Percentiles rank a stretch among this genome's conserved stretches.
These are phyloP conservation scores for Spongispora temasekensis DNA, from an alignment of 1,284 basidiomycete species.

Conservation along the genomic window DNA sequence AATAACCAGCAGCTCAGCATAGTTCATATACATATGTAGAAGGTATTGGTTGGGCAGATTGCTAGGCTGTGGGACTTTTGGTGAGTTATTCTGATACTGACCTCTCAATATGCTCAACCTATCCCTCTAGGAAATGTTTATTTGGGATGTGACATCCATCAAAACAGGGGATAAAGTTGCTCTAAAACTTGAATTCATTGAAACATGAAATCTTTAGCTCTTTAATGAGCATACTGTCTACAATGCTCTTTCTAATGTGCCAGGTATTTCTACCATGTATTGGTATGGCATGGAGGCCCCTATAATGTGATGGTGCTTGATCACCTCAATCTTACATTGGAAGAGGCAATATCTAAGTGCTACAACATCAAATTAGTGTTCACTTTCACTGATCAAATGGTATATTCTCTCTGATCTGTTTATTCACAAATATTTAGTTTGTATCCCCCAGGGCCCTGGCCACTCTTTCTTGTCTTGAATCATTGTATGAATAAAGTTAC, in stretches of 20 bases:
- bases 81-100: no score
- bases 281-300: constrained; percentile 99
- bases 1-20: no score
- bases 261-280: constrained; percentile 96
- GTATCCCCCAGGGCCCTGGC: no score
- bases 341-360: constrained; percentile 99
- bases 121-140: constrained; percentile 99
- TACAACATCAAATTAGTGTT: constrained; percentile 99
- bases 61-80: no score
- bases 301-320: constrained; percentile 99
- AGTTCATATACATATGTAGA: no score
- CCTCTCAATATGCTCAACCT: no score
- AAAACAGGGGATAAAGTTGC: constrained; percentile 99
- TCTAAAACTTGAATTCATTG: constrained; percentile 99
- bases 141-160: constrained; percentile 99
- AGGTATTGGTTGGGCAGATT: no score
- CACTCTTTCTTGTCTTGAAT: constrained; percentile 99
- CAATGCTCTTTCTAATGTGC: constrained; percentile 97
- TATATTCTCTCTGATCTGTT: constrained; percentile 37
- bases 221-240: constrained; percentile 98
- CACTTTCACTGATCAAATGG: constrained; percentile 94
- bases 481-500: constrained; percentile 99
- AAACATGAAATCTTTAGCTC: constrained; percentile 99
- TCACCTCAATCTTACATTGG: constrained; percentile 94
- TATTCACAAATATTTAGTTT: no score